Conservation (phyloP, 1,284 basidiomycete genomes). For the Ganoderma lucidum region DNA sequence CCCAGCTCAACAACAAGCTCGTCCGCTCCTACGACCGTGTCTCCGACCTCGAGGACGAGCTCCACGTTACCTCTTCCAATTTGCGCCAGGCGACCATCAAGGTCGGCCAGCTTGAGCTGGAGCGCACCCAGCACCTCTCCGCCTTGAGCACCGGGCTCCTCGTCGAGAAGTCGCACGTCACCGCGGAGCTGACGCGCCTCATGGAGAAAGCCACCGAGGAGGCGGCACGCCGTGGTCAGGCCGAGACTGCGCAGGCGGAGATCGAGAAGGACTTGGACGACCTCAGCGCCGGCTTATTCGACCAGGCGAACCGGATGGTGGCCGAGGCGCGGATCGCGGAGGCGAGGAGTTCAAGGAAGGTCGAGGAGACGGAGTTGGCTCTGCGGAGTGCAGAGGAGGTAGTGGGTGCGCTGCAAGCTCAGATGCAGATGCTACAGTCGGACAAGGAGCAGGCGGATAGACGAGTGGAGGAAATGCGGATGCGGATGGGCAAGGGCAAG, state of each 20-base stretch:
- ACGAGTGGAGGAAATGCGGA: slow-evolving; percentile 55
- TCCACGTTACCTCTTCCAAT: slow-evolving; percentile 72
- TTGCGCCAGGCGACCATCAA: slow-evolving; percentile 67
- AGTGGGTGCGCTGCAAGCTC: slow-evolving; percentile 83
- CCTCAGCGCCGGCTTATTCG: slow-evolving; percentile 88
- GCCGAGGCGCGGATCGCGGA: slow-evolving; percentile 85
- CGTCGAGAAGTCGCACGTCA: slow-evolving; percentile 93
- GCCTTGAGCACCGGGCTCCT: slow-evolving; percentile 89
- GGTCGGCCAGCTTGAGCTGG: slow-evolving; percentile 76
- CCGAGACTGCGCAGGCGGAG: slow-evolving; percentile 82
- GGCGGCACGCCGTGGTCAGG: slow-evolving; percentile 89
- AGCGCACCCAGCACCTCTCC: slow-evolving; percentile 79
- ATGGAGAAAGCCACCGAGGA: slow-evolving; percentile 97
- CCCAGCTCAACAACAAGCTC: slow-evolving; percentile 91
- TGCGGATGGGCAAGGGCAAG: slow-evolving; percentile 72
- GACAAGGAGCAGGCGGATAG: slow-evolving; percentile 69
- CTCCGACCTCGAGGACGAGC: slow-evolving; percentile 92
- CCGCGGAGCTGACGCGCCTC: slow-evolving; percentile 89
- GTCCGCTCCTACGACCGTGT: slow-evolving; percentile 92
- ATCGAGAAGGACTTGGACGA: slow-evolving; percentile 95
- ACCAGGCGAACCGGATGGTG: slow-evolving; percentile 93
- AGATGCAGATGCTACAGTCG: slow-evolving; percentile 78
- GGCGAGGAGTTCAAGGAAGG: slow-evolving; percentile 85
- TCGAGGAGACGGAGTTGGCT: slow-evolving; percentile 81
- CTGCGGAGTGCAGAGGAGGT: slow-evolving; percentile 88